These are phyloP conservation scores for Choiromyces venosus DNA, from an alignment of 495 filamentous ascomycete genomes.

Conservation along the genomic window DNA sequence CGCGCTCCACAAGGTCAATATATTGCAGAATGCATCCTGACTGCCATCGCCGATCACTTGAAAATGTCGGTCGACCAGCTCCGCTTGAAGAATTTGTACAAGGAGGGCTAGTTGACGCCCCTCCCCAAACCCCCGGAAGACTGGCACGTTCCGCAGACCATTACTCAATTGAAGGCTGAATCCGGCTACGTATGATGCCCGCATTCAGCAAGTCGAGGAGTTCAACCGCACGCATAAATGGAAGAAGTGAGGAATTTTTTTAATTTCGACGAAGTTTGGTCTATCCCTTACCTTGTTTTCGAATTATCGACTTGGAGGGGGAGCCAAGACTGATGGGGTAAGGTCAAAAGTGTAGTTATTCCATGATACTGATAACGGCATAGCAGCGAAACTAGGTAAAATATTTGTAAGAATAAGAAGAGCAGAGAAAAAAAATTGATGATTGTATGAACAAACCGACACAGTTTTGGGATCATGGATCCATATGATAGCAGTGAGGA, in stretches of 20 bases:
- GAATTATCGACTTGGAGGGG: too few species aligned
- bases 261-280: conserved; percentile 47
- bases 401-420: too few species aligned
- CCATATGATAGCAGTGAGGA: too few species aligned
- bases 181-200: conserved; percentile 42
- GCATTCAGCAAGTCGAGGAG: conserved; percentile 41
- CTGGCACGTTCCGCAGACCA: conserved; percentile 45
- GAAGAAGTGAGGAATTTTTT: conserved; percentile 46
- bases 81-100: conserved; percentile 46
- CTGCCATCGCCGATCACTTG: conserved; percentile 44
- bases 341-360: too few species aligned
- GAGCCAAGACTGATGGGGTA: too few species aligned
- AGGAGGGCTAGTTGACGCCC: conserved; percentile 43
- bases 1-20: conserved; percentile 47
- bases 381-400: too few species aligned
- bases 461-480: too few species aligned
- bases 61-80: conserved; percentile 44
- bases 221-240: conserved; percentile 45
- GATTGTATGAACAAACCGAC: too few species aligned
- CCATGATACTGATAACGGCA: too few species aligned
- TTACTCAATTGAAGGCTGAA: conserved; percentile 42
- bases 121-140: conserved; percentile 46
- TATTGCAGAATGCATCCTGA: conserved; percentile 45
- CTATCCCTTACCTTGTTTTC: conserved; percentile 47
- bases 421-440: too few species aligned